Conservation (phyloP, 306 rosid species). For the Astragalus membranaceus region DNA sequence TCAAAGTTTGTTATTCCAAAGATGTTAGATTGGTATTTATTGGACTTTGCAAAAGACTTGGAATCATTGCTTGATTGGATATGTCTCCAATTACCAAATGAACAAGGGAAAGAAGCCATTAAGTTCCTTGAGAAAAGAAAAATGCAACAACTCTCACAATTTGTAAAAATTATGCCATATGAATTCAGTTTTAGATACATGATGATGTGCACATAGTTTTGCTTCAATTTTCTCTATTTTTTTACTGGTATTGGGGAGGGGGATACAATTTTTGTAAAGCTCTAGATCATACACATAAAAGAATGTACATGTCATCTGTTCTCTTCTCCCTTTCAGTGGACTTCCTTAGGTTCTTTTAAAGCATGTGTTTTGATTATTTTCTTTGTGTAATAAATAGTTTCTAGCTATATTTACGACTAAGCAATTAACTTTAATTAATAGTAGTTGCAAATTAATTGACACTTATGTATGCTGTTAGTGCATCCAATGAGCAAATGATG, state of each 20-base stretch:
- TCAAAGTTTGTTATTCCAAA: conserved; percentile 61
- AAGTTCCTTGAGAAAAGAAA: conserved; percentile 52
- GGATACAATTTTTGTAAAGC: conserved; percentile 38
- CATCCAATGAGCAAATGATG: neutral
- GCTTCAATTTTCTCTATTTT: neutral
- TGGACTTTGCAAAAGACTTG: conserved; percentile 83
- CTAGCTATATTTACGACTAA: neutral
- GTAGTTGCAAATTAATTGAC: neutral
- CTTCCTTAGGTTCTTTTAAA: too few species aligned
- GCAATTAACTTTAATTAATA: neutral
- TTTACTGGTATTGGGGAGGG: conserved; percentile 17
- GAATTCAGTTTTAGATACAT: conserved; percentile 88
- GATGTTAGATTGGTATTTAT: conserved; percentile 81
- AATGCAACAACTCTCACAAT: conserved; percentile 52
- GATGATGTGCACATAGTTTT: conserved; percentile 43
- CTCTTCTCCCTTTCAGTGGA: neutral
- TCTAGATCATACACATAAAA: conserved; percentile 16
- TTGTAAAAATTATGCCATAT: conserved; percentile 72
- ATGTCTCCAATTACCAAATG: conserved; percentile 83
- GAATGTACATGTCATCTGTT: neutral
- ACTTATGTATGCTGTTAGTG: neutral
- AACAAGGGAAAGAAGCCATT: conserved; percentile 75
- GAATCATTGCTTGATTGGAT: conserved; percentile 90
- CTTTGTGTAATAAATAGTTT: neutral
- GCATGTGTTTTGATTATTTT: neutral